Base-by-base conservation (phyloP, 805 yeast genomes). In the Millerago galiae region DNA sequence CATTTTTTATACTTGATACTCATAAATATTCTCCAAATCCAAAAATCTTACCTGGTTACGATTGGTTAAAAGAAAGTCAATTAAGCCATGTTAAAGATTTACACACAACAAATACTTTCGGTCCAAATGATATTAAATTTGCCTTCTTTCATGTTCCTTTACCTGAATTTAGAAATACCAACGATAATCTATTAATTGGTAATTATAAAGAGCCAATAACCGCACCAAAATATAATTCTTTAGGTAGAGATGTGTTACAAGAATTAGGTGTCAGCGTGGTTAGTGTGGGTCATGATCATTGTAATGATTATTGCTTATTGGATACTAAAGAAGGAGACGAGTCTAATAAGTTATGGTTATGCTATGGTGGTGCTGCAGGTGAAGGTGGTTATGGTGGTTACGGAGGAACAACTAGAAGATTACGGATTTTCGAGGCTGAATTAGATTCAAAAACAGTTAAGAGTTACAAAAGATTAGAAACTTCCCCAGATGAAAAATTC, bases 361-460 rank as follows among this genome's bases (percentile, higher is more conserved):
- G 99, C 56, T 89, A 88, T 58, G 99, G 96, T 4, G 99, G 99
- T 21, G 95, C 81, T 1, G 72, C 76, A 5, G 99, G 98, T 13
- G 95, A 87, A 63, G 99, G 98, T 32, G 98, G 96, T 0, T 93
- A 93, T 58, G 97, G 83, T 8, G 97, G 97, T 0, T 88, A 89
- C 54, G 91, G 89, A 2, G 91, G 90, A 2, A 86, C 83, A 27
- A 70, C 82, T n/a, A 75, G 99, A 53, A 72, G 97, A 42, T 55
- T 88, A 35, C 70, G 99, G 38, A 53, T 82, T 0, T 91, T 71
- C 58, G 88, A 84, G 34, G 53, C 90, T 11, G 81, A 88, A 57
- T 57, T 75, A 2, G 54, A 61, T 8, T 56, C 59, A 1, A 70
- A 72, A 2, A 64, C 65, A 15, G 55, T 69, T 13, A 60, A 56